Evolutionary conservation across 805 yeast genomes (phyloP).

Genomic region (Wickerhamomyces canadensis): DNA sequence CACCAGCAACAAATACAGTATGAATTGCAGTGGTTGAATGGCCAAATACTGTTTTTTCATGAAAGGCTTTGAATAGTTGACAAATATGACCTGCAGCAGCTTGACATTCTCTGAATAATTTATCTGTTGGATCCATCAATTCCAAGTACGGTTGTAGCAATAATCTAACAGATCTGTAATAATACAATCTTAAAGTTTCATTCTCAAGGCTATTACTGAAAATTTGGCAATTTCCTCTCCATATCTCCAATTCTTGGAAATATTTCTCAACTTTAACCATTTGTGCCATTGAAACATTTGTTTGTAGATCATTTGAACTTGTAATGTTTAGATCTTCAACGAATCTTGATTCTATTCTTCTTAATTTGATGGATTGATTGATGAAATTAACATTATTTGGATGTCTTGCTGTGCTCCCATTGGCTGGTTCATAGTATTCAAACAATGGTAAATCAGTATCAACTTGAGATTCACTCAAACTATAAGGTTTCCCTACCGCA

Average conservation of each 20-base stretch:
- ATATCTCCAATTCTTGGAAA: constrained; percentile 48
- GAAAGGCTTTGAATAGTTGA: constrained; percentile 56
- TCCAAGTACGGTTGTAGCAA: constrained; percentile 62
- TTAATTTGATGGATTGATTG: constrained; percentile 49
- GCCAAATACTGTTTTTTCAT: constrained; percentile 55
- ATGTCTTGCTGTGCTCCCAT: constrained; percentile 24
- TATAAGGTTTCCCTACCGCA: constrained; percentile 54
- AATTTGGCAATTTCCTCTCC: constrained; percentile 50
- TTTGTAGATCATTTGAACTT: constrained; percentile 21
- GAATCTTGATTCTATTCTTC: constrained; percentile 56
- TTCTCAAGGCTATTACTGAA: constrained; percentile 47
- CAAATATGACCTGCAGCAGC: constrained; percentile 70
- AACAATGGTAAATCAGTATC: constrained; percentile 45
- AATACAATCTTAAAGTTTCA: constrained; percentile 53
- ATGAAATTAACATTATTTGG: constrained; percentile 32
- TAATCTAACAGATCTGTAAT: constrained; percentile 53
- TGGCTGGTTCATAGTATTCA: constrained; percentile 32
- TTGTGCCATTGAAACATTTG: constrained; percentile 26
- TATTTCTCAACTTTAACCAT: constrained; percentile 45
- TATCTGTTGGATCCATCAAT: constrained; percentile 53
- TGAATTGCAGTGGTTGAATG: constrained; percentile 64
- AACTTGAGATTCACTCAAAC: constrained; percentile 45
- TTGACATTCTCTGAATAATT: constrained; percentile 59
- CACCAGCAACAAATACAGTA: constrained; percentile 64
- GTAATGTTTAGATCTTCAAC: constrained; percentile 44